Conservation (phyloP, 768 basidiomycete species). For the Boletus rubropictus region DNA sequence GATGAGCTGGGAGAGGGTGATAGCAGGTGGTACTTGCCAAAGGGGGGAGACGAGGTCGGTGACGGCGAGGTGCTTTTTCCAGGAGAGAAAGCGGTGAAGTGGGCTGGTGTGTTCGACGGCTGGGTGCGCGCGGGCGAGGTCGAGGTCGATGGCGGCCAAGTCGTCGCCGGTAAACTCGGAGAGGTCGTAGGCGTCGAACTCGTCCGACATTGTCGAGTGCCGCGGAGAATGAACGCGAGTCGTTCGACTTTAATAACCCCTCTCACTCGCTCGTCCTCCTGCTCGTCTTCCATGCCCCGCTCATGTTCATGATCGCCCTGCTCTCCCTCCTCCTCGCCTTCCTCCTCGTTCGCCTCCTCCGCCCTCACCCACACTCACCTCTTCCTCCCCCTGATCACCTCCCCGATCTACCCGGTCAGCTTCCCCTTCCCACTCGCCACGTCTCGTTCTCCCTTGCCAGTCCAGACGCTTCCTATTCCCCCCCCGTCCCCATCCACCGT, state of each 20-base stretch:
- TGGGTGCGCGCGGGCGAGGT: conserved; percentile 5
- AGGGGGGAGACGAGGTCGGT: conserved; percentile 56
- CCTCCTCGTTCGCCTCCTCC: not conserved
- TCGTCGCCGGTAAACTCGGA: conserved; percentile 56
- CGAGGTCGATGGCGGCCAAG: conserved; percentile 36
- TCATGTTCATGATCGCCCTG: conserved; percentile 5
- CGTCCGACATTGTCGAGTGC: conserved; percentile 26
- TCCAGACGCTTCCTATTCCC: not conserved
- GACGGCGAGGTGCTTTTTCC: conserved; percentile 46
- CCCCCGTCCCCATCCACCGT: not conserved
- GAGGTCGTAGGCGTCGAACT: conserved; percentile 47
- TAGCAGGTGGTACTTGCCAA: conserved; percentile 48
- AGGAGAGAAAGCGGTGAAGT: conserved; percentile 39
- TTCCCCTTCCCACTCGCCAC: conserved; percentile 7
- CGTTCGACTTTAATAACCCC: conserved; percentile 12
- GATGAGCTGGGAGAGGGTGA: not conserved
- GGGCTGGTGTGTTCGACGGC: conserved; percentile 34
- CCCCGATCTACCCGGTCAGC: not conserved
- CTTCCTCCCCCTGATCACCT: too few relatives aligned
- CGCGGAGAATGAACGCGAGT: conserved; percentile 16
- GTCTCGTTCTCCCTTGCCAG: conserved; percentile 11
- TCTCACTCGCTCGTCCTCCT: not conserved
- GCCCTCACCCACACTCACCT: not conserved
- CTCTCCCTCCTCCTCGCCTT: conserved; percentile 5
- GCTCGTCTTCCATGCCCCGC: not conserved